These are phyloP conservation scores for Ogataea nonfermentans DNA, from an alignment of 805 yeast species.

Conservation along the genomic window DNA sequence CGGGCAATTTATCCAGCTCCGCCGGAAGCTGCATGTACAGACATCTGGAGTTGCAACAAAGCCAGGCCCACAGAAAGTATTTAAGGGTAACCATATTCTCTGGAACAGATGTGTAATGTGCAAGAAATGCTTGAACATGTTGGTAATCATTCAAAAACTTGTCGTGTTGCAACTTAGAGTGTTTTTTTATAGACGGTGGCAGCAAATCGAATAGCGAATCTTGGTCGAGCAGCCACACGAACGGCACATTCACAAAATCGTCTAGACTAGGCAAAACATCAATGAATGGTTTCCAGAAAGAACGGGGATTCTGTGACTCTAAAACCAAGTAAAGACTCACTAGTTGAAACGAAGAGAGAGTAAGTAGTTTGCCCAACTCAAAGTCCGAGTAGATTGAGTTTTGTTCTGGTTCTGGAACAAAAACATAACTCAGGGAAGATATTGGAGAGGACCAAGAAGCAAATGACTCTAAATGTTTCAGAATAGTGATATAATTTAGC, in stretches of 20 bases:
- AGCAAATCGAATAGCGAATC: constrained; percentile 35
- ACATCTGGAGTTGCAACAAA: constrained; percentile 89
- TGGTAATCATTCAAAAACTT: constrained; percentile 48
- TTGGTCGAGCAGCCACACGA: constrained; percentile 52
- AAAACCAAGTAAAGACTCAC: constrained; percentile 48
- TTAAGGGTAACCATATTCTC: constrained; percentile 17
- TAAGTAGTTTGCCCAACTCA: constrained; percentile 34
- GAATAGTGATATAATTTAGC: constrained; percentile 54
- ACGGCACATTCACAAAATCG: constrained; percentile 59
- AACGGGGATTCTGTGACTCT: constrained; percentile 40
- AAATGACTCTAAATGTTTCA: constrained; percentile 41
- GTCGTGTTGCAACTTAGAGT: constrained; percentile 40
- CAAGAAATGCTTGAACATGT: constrained; percentile 31
- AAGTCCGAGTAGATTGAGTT: constrained; percentile 18
- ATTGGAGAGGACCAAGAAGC: constrained; percentile 28
- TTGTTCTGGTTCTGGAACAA: constrained; percentile 25
- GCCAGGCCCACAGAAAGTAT: constrained; percentile 69
- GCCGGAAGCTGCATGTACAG: constrained; percentile 66
- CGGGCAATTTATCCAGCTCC: constrained; percentile 38
- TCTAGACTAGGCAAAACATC: constrained; percentile 55
- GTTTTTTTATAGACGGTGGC: constrained; percentile 43
- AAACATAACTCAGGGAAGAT: constrained; percentile 16
- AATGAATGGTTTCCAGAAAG: constrained; percentile 71
- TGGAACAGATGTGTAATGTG: constrained; percentile 7
- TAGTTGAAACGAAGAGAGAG: constrained; percentile 59